These are phyloP conservation scores for Neurospora sp. DNA, from an alignment of 495 filamentous ascomycete genomes.

Conservation along the genomic window DNA sequence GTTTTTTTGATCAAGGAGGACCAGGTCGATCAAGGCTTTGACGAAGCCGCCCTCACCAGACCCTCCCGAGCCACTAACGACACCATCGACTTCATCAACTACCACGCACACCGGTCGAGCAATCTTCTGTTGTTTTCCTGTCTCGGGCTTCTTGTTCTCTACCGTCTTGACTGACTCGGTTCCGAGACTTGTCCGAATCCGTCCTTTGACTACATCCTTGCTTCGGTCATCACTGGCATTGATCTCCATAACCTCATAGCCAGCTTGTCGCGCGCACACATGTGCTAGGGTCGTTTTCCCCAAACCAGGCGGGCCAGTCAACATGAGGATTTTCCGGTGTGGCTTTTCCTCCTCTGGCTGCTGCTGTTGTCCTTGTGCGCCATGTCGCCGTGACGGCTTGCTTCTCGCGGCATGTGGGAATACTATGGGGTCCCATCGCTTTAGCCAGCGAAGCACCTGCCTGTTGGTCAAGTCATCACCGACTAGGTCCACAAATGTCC, in stretches of 20 bases:
- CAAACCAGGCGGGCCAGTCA: constrained; percentile 84
- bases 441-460: constrained; percentile 85
- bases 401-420: constrained; percentile 61
- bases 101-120: constrained; percentile 85
- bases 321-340: constrained; percentile 76
- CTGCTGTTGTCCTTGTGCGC: constrained; percentile 25
- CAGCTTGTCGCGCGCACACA: constrained; percentile 88
- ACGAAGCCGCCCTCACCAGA: constrained; percentile 76
- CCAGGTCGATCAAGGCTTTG: constrained; percentile 84
- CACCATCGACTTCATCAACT: constrained; percentile 94
- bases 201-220: constrained; percentile 70
- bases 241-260: constrained; percentile 88
- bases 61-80: constrained; percentile 64
- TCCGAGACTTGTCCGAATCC: constrained; percentile 76
- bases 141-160: constrained; percentile 46
- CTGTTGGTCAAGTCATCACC: constrained; percentile 93
- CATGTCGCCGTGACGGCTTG: constrained; percentile 31
- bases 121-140: constrained; percentile 55
- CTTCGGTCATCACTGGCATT: constrained; percentile 77
- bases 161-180: constrained; percentile 88
- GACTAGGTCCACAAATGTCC: constrained; percentile 82
- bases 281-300: constrained; percentile 96
- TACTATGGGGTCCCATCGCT: constrained; percentile 85
- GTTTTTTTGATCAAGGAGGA: constrained; percentile 78
- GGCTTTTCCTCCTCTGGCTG: constrained; percentile 50